These are phyloP conservation scores for Monosporascus sp. DNA, from an alignment of 2,329 filamentous ascomycete genomes.

Conservation along the genomic window DNA sequence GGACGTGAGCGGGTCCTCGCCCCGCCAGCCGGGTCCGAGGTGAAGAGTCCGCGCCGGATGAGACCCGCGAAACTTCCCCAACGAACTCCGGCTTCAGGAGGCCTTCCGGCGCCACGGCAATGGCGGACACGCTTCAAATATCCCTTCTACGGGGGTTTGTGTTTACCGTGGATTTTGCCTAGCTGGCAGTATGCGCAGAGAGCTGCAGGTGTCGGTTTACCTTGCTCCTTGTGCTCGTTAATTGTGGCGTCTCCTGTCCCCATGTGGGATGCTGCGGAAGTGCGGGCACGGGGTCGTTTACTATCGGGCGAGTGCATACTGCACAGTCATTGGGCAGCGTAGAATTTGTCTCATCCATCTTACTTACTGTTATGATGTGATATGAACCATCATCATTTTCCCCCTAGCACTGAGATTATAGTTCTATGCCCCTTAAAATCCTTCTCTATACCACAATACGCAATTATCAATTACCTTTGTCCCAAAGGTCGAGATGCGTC, in stretches of 20 bases:
- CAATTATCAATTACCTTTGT: too few relatives aligned
- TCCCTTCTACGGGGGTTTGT: neutral
- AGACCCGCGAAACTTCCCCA: neutral
- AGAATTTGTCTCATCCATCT: neutral
- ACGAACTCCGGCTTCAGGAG: neutral
- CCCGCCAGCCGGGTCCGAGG: neutral
- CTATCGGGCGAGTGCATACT: neutral
- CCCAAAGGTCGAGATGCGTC: too few relatives aligned
- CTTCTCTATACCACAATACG: too few relatives aligned
- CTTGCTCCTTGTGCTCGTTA: neutral
- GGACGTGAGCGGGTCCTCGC: neutral
- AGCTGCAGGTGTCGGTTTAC: neutral
- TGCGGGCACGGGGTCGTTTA: neutral
- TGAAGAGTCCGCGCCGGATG: neutral
- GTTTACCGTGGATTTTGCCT: neutral
- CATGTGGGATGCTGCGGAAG: neutral
- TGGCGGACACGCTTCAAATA: neutral
- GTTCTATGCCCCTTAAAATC: too few relatives aligned
- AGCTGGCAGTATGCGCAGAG: neutral
- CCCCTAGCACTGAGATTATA: neutral
- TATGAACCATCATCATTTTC: neutral
- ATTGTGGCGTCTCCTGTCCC: neutral
- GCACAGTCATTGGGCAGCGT: neutral
- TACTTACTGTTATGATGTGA: neutral
- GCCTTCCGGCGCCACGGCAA: neutral